These are phyloP conservation scores for Verbascum thapsus DNA, from an alignment of 257 asterid genomes.

Conservation along the genomic window DNA sequence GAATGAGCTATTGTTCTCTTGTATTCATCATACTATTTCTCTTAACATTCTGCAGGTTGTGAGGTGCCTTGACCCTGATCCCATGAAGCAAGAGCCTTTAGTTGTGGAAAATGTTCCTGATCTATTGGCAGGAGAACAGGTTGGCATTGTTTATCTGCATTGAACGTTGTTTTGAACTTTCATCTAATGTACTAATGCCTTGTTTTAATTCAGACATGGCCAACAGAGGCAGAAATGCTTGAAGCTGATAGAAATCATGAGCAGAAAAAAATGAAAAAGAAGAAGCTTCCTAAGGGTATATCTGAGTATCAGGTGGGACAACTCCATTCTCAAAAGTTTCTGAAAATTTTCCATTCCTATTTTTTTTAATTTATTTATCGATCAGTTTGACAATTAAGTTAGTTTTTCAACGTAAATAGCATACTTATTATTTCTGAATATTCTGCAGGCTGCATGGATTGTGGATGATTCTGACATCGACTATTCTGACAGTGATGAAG, in stretches of 20 bases:
- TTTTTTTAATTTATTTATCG: constrained; percentile 1
- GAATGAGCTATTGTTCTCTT: constrained; percentile 23
- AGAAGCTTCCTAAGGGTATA: constrained; percentile 72
- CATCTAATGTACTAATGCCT: constrained; percentile 27
- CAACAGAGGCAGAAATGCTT: constrained; percentile 95
- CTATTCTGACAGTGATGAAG: constrained; percentile 62
- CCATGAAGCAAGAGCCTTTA: constrained; percentile 82
- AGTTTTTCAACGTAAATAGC: constrained; percentile 14
- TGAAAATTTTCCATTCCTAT: background rate
- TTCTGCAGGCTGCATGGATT: constrained; percentile 95
- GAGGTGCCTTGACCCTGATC: constrained; percentile 74
- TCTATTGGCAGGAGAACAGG: constrained; percentile 98
- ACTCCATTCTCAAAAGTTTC: constrained; percentile 13
- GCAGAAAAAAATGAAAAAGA: constrained; percentile 62
- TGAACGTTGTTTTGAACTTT: no score
- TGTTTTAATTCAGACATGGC: constrained; percentile 99
- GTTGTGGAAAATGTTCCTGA: constrained; percentile 80
- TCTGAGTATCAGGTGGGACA: constrained; percentile 88
- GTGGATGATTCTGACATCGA: constrained; percentile 76
- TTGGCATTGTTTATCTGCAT: constrained; percentile 24
- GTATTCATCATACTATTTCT: constrained; percentile 20
- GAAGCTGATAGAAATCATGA: constrained; percentile 68
- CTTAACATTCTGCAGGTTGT: constrained; percentile 58
- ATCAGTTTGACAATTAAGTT: constrained; percentile 4
- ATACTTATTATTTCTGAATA: constrained; percentile 17